Evolutionary conservation across 352 stramenopile species (phyloP).

Genomic region (Pythium coloratum): DNA sequence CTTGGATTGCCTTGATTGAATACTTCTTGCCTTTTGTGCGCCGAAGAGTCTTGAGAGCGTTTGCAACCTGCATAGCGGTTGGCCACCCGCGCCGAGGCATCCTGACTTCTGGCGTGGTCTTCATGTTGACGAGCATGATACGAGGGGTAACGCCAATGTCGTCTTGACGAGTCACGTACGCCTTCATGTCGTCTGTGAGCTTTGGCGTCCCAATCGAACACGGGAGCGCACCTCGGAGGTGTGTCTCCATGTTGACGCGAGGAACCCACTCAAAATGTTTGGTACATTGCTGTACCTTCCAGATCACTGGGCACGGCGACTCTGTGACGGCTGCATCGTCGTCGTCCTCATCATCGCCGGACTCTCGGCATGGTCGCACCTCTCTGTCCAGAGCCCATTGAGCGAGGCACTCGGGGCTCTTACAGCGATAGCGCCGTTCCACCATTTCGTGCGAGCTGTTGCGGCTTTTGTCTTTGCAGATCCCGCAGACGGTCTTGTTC

Average conservation of each 20-base stretch:
- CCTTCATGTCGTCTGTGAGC: slow-evolving; percentile 2
- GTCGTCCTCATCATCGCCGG: background rate
- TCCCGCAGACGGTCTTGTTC: background rate
- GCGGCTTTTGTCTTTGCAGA: background rate
- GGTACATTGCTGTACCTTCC: background rate
- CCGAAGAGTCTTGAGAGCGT: slow-evolving; percentile 7
- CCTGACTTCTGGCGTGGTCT: background rate
- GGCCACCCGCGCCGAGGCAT: background rate
- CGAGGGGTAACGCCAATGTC: background rate
- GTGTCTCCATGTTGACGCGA: background rate
- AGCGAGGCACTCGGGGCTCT: slow-evolving; percentile 1
- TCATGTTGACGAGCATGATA: background rate
- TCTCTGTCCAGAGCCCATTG: background rate
- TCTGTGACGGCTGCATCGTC: background rate
- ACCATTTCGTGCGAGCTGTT: slow-evolving; percentile 3
- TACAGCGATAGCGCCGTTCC: slow-evolving; percentile 1
- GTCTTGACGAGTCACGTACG: background rate
- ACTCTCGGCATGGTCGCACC: background rate
- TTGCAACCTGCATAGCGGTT: background rate
- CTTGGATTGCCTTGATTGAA: slow-evolving; percentile 4
- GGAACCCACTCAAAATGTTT: background rate
- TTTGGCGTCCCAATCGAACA: background rate
- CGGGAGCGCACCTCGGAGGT: background rate
- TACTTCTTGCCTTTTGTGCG: slow-evolving; percentile 5
- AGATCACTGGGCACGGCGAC: background rate